phyloP scores from a whole-genome alignment of 2,329 filamentous ascomycete genomes.

The Fusarium armeniacum region DNA sequence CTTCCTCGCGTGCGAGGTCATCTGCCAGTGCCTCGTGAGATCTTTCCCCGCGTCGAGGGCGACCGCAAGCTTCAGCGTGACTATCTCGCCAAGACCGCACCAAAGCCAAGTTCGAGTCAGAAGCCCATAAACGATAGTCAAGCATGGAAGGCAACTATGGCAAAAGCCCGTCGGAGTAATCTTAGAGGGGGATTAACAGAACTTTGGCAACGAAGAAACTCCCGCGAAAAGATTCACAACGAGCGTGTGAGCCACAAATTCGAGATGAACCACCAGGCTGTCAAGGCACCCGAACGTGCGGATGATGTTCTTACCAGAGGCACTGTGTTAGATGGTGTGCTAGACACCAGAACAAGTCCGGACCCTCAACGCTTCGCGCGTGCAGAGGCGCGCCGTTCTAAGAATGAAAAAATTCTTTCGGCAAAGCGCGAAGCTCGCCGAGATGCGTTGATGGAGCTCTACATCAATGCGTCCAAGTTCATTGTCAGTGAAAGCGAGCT shows the following conservation, averaged over 20 bases:
- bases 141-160: slow-evolving; percentile 80
- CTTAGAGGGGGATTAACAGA: slow-evolving; percentile 78
- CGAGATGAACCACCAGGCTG: slow-evolving; percentile 60
- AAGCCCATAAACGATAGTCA: slow-evolving; percentile 57
- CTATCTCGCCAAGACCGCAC: slow-evolving; percentile 74
- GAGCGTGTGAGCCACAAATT: slow-evolving; percentile 63
- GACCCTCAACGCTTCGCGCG: slow-evolving; percentile 74
- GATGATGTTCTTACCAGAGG: slow-evolving; percentile 83
- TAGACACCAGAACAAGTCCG: slow-evolving; percentile 65
- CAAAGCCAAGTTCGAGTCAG: slow-evolving; percentile 62
- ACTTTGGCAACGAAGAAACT: slow-evolving; percentile 75
- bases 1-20: slow-evolving; percentile 75
- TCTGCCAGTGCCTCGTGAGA: slow-evolving; percentile 83
- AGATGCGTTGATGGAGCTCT: slow-evolving; percentile 85
- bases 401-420: slow-evolving; percentile 58
- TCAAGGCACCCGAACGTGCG: slow-evolving; percentile 76
- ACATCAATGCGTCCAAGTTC: slow-evolving; percentile 88
- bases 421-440: slow-evolving; percentile 71
- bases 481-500: slow-evolving; percentile 87
- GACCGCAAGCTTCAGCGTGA: slow-evolving; percentile 71
- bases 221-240: slow-evolving; percentile 54
- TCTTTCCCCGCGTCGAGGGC: slow-evolving; percentile 75
- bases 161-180: slow-evolving; percentile 77
- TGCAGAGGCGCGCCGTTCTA: slow-evolving; percentile 62
- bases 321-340: slow-evolving; percentile 68